Evolutionary conservation across 768 basidiomycete species (phyloP).

Genomic region (Amanita jacksonii): DNA sequence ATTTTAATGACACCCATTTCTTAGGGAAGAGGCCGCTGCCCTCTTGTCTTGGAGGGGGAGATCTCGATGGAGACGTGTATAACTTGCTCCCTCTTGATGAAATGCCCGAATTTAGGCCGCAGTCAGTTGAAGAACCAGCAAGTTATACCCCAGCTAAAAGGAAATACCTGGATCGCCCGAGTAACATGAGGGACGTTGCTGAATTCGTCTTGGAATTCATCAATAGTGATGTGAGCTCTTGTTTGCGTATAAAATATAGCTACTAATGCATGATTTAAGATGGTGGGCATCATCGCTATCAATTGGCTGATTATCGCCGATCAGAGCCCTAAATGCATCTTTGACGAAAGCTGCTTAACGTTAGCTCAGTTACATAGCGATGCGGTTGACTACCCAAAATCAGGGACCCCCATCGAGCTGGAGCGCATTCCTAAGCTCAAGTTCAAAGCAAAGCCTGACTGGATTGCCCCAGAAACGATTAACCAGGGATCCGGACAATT

Average conservation of each 20-base stretch:
- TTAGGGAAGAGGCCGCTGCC: conserved; percentile 51
- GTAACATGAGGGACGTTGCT: conserved; percentile 55
- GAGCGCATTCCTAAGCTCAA: conserved; percentile 34
- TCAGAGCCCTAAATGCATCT: conserved; percentile 33
- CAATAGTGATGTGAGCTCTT: conserved; percentile 43
- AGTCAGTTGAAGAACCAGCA: conserved; percentile 26
- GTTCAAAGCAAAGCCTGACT: conserved; percentile 39
- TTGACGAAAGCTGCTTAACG: conserved; percentile 39
- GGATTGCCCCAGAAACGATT: conserved; percentile 55
- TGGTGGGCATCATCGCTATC: conserved; percentile 51
- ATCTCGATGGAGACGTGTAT: conserved; percentile 58
- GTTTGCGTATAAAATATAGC: not conserved
- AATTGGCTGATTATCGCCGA: conserved; percentile 64
- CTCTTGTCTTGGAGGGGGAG: conserved; percentile 58
- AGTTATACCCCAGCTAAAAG: conserved; percentile 37
- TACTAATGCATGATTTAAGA: conserved; percentile 21
- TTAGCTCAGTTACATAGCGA: conserved; percentile 51
- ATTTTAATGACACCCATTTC: not conserved
- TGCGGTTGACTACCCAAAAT: conserved; percentile 63
- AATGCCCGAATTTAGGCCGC: conserved; percentile 25
- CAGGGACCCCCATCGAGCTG: conserved; percentile 34
- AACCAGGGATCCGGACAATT: conserved; percentile 25
- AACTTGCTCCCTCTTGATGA: conserved; percentile 37
- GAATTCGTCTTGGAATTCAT: conserved; percentile 67
- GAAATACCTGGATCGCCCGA: conserved; percentile 34